These are phyloP conservation scores for Akanthomyces dipterigenus DNA, from an alignment of 2,329 filamentous ascomycete genomes.

Conservation along the genomic window DNA sequence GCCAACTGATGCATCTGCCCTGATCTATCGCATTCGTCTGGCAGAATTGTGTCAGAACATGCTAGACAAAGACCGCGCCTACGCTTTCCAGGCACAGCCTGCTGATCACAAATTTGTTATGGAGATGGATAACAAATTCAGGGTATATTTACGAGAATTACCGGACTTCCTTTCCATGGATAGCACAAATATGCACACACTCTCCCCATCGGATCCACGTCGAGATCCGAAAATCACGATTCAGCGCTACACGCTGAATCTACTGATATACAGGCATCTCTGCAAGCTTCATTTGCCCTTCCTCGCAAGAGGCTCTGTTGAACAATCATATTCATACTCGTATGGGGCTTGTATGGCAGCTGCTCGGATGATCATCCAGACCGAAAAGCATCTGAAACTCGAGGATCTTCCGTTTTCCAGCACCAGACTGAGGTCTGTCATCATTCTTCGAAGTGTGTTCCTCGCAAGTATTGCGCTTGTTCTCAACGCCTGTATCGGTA, in stretches of 20 bases:
- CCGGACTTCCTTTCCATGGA: conserved; percentile 24
- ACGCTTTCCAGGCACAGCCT: conserved; percentile 22
- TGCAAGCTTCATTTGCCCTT: conserved; percentile 31
- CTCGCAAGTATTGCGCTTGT: conserved; percentile 28
- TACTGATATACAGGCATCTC: conserved; percentile 27
- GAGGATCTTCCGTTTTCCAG: conserved; percentile 22
- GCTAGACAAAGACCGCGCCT: conserved; percentile 25
- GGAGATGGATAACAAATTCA: conserved; percentile 26
- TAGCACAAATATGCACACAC: conserved; percentile 14
- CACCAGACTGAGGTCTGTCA: conserved; percentile 22
- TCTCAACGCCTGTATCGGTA: conserved; percentile 25
- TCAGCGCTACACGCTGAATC: conserved; percentile 27
- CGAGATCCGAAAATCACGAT: conserved; percentile 20
- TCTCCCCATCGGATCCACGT: conserved; percentile 19
- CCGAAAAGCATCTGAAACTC: conserved; percentile 22
- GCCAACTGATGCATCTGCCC: conserved; percentile 30
- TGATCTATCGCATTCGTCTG: conserved; percentile 31
- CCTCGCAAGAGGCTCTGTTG: conserved; percentile 26
- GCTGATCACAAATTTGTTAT: conserved; percentile 25
- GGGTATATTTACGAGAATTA: conserved; percentile 22
- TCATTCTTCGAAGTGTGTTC: conserved; percentile 28
- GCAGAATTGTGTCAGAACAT: conserved; percentile 30
- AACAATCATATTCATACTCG: conserved; percentile 26
- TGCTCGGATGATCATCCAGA: conserved; percentile 25
- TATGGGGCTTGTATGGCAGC: conserved; percentile 25